phyloP scores from a whole-genome alignment of 1,284 basidiomycete species.

The Microbotryomycetes sp. region DNA sequence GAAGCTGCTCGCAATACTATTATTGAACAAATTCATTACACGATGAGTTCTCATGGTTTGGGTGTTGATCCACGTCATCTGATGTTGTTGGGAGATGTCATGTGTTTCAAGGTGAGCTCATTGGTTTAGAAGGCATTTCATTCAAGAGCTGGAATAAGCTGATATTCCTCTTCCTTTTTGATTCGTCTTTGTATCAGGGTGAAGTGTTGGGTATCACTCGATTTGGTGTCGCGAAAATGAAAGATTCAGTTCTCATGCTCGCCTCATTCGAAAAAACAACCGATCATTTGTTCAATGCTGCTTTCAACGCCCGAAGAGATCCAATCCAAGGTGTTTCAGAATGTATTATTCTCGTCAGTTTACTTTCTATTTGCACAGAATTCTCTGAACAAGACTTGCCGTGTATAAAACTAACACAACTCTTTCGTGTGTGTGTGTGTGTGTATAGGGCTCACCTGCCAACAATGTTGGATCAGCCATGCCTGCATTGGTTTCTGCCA shows the following conservation, averaged over 20 bases:
- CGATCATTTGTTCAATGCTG: conserved; percentile 96
- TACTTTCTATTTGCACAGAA: conserved; percentile 54
- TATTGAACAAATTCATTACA: conserved; percentile 95
- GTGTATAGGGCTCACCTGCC: conserved; percentile 22
- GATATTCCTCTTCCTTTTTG: not conserved
- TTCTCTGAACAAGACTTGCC: not conserved
- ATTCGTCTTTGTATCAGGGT: conserved; percentile 53
- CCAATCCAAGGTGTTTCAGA: conserved; percentile 94
- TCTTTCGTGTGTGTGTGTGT: not conserved
- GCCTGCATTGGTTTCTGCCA: conserved; percentile 33
- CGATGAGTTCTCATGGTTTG: conserved; percentile 97
- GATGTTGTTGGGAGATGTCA: conserved; percentile 96
- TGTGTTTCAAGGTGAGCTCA: conserved; percentile 84
- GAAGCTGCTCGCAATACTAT: conserved; percentile 93
- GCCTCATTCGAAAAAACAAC: conserved; percentile 99
- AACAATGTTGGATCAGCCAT: conserved; percentile 34
- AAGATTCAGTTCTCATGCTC: conserved; percentile 98
- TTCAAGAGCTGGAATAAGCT: no score
- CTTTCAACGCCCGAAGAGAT: conserved; percentile 92
- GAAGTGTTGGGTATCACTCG: conserved; percentile 98
- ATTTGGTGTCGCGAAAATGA: conserved; percentile 99
- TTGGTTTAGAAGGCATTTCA: no score
- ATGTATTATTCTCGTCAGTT: conserved; percentile 99
- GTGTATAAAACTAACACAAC: not conserved
- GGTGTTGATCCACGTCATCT: conserved; percentile 98